Percentiles rank a stretch among this genome's conserved stretches.
Evolutionary conservation across 2,329 filamentous ascomycete species (phyloP).

Genomic region (Trichoderma koningiopsis): DNA sequence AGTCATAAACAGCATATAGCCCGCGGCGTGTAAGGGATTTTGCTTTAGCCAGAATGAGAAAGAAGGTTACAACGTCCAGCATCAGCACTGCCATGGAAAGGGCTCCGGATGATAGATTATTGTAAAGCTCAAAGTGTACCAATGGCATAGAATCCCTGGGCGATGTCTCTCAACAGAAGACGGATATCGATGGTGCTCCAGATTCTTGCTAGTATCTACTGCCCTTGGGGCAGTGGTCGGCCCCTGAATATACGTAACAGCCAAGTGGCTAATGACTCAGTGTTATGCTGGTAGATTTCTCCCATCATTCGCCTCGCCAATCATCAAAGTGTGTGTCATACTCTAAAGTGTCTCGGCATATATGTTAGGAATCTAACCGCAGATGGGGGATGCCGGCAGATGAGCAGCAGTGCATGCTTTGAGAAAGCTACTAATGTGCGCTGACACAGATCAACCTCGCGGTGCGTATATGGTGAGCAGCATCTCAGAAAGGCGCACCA

Average conservation of each 20-base stretch:
- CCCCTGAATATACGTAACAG: neutral
- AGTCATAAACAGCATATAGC: neutral
- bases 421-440: neutral
- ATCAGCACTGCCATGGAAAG: neutral
- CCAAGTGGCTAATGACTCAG: constrained; percentile 6
- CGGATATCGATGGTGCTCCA: neutral
- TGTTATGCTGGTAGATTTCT: neutral
- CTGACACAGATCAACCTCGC: neutral
- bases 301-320: neutral
- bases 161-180: neutral
- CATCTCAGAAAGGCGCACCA: neutral
- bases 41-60: neutral
- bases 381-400: constrained; percentile 21
- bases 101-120: neutral
- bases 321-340: constrained; percentile 9
- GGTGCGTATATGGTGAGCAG: neutral
- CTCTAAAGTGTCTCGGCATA: neutral
- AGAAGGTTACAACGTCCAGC: neutral
- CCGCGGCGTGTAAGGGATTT: neutral
- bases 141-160: neutral
- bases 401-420: neutral
- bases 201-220: neutral
- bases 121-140: neutral
- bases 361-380: neutral
- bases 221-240: neutral